Evolutionary conservation across 169 alveolate genomes (phyloP).

Genomic region (Plasmodium vinckei): DNA sequence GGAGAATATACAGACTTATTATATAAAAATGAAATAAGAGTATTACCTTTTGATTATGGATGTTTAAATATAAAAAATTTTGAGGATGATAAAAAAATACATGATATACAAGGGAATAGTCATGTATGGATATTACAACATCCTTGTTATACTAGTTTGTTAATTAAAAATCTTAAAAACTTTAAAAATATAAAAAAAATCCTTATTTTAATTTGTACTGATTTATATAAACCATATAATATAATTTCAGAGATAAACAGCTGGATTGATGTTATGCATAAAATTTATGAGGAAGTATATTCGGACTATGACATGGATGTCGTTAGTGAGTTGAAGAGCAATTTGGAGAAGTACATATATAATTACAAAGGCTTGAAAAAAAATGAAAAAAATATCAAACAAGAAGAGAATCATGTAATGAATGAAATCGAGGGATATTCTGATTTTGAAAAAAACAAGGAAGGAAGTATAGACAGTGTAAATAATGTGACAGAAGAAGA

Average conservation of each 20-base stretch:
- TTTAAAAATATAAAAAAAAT: conserved; percentile 32
- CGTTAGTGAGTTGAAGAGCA: conserved; percentile 21
- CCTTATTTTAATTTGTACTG: conserved; percentile 56
- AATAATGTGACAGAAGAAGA: background rate
- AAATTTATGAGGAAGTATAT: conserved; percentile 24
- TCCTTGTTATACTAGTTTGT: conserved; percentile 36
- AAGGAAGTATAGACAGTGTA: background rate
- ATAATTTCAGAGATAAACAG: conserved; percentile 55
- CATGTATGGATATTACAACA: conserved; percentile 66
- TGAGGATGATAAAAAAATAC: conserved; percentile 39
- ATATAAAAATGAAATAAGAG: conserved; percentile 32
- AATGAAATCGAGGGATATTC: background rate
- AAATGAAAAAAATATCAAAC: background rate
- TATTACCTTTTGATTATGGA: conserved; percentile 69
- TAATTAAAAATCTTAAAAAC: conserved; percentile 54
- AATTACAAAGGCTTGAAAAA: background rate
- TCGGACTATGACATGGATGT: conserved; percentile 8
- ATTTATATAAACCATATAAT: conserved; percentile 53
- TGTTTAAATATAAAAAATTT: conserved; percentile 48
- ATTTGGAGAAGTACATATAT: conserved; percentile 34
- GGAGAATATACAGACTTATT: conserved; percentile 16
- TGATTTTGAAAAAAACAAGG: background rate
- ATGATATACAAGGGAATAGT: conserved; percentile 44
- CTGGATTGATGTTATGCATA: conserved; percentile 40
- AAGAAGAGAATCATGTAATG: conserved; percentile 11